Evolutionary conservation across 768 basidiomycete genomes (phyloP), one percentile per base, ranked within the genome.

Genomic region (Lentinula edodes): DNA sequence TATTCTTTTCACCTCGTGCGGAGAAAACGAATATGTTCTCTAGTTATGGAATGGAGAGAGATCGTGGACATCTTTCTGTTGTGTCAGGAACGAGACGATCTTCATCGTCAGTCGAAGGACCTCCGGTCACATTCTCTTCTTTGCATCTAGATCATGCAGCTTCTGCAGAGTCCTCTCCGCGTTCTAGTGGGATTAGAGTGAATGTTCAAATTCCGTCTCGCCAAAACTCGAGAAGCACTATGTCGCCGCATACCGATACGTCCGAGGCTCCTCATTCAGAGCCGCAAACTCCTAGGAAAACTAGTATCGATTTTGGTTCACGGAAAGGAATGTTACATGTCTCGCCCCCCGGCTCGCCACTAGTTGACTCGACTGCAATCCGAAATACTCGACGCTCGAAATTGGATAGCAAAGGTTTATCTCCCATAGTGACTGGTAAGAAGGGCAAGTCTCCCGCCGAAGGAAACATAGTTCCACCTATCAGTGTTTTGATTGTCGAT

Each of bases 401-500:
- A 9, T 52, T 57, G 41, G 67, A 66, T 39, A 67, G 70, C 8
- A 66, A 65, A 28, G 68, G 71, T 12, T 67, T 74, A 12, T 62
- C 71, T 12, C 63, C 71, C n/a, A 64, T 73, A 28, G 63, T 69
- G n/a, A 64, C 73, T 43, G 73, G 63, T 56, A 86, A 84, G 73
- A 85, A 79, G 57, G 74, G 74, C 28, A 87, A 85, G 67, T 75
- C 75, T 28, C 65, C 76, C 7, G 70, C 78, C 6, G 89, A 91
- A 60, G 80, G 81, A 32, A 87, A 86, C 62, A 88, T 98, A 36
- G 89, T 96, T 2, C 97, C 97, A 3, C 97, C 97, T 0, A 98
- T 99, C 70, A 96, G 91, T 67, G 97, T 99, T 0, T 82, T 99
- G 67, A 97, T 99, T 68, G 97, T 98, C 42, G 97, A 99, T 73